Evolutionary conservation across 1,284 basidiomycete genomes (phyloP).

Genomic region (Golubevia pallescens): DNA sequence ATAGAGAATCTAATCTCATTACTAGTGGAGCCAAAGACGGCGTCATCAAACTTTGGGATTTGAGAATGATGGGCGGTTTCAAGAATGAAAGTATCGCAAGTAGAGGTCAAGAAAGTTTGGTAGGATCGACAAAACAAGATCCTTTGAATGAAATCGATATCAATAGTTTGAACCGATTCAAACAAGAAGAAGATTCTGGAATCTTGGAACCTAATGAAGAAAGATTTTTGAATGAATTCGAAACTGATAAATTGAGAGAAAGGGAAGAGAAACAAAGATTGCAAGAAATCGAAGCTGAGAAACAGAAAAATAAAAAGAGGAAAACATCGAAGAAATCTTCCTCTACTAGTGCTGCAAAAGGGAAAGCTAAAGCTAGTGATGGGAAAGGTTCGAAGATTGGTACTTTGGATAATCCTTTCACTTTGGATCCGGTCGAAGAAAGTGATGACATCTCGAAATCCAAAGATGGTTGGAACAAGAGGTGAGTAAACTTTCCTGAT

Average conservation of each 20-base stretch:
- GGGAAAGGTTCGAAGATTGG: not conserved
- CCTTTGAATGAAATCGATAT: not conserved
- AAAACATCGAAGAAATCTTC: not conserved
- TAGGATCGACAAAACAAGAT: not conserved
- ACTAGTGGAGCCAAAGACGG: slow-evolving; percentile 22
- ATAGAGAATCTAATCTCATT: not conserved
- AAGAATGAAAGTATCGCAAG: not conserved
- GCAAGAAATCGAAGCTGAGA: not conserved
- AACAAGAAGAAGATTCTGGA: not conserved
- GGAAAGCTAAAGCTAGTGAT: not conserved
- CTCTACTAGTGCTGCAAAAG: not conserved
- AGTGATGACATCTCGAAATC: not conserved
- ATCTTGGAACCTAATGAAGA: not conserved
- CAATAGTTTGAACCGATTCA: not conserved
- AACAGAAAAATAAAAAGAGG: not conserved
- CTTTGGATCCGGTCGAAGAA: not conserved
- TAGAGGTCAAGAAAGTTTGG: not conserved
- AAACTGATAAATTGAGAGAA: not conserved
- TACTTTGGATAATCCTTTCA: not conserved
- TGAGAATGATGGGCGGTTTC: slow-evolving; percentile 19
- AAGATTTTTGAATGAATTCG: not conserved
- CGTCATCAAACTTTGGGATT: slow-evolving; percentile 56
- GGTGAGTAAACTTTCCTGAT: not conserved
- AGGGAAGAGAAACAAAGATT: not conserved
- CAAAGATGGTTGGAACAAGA: not conserved